Base-by-base conservation (phyloP, 192 early-diverging fungal genomes). In the Coemansia sp. region DNA sequence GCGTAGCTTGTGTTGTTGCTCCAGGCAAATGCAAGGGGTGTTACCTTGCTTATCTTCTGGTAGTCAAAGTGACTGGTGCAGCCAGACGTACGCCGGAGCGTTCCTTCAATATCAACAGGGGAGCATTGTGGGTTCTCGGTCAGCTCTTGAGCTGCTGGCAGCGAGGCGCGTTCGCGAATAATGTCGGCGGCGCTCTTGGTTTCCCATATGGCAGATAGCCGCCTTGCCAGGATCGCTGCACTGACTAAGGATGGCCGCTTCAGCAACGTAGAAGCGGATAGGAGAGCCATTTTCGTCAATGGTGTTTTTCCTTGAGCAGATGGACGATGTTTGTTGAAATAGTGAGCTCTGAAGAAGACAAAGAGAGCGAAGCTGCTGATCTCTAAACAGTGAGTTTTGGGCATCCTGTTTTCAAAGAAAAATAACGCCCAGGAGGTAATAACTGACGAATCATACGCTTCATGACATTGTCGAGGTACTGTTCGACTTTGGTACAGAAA, bases 21-120 rank as follows among this genome's bases (percentile, higher is more conserved):
- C 78, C 78, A 81, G 33, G 39, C 64, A 44, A 67, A 81, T 9
- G 70, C 73, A 23, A 81, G 61, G 3, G 78, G 78, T 11, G 35
- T 7, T 6, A 76, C 70, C 14, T 58, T 68, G 68, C 59, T 73
- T 21, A 73, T 56, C 9, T 62, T 16, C 10, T 52, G 20, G 62
- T 73, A 81, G 1, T 64, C 78, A 55, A 76, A 73, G 41, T 81
- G 78, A 58, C 30, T 81, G 41, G 63, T 63, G 44, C 55, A 58
- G 51, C 69, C 60, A 21, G 36, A 36, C 14, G 53, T 44, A 4
- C 12, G 11, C 20, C 24, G 52, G 7, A 75, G 48, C 11, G 30
- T 24, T 12, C 56, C 36, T 21, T 53, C 43, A 30, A 72, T 68
- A 36, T 81, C 73, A 2, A 81, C 51, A 4, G 60, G 20, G 7